A percentile compares a stretch with the other conserved stretches of the same genome.
phyloP scores from a whole-genome alignment of 1,284 basidiomycete species.

The Filobasidium uniguttulatum region DNA sequence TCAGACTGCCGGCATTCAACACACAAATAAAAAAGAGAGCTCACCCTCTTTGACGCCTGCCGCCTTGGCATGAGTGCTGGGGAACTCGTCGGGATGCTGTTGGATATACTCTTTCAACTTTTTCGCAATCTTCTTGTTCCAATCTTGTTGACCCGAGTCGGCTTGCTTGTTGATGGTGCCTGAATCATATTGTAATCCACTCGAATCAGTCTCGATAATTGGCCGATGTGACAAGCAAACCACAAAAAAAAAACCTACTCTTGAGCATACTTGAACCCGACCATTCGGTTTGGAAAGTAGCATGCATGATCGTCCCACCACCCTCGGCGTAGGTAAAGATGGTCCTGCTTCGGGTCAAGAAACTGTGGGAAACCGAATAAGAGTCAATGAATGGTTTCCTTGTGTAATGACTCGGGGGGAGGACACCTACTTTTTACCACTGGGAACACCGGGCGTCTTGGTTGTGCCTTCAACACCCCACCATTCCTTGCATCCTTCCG shows the following conservation, averaged over 20 bases:
- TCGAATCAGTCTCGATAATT: too few relatives aligned
- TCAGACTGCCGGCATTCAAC: neutral
- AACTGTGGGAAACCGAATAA: too few relatives aligned
- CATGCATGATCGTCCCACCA: slow-evolving; percentile 16
- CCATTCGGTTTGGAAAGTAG: slow-evolving; percentile 18
- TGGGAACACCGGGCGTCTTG: slow-evolving; percentile 18
- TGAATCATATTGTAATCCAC: neutral
- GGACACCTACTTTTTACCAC: slow-evolving; percentile 16
- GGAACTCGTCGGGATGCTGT: slow-evolving; percentile 15
- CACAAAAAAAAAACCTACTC: slow-evolving; percentile 11
- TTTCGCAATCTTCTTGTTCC: slow-evolving; percentile 13
- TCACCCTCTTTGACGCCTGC: neutral
- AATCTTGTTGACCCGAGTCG: slow-evolving; percentile 16
- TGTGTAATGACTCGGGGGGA: too few relatives aligned
- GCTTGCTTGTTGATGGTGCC: slow-evolving; percentile 18
- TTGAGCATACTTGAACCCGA: slow-evolving; percentile 16
- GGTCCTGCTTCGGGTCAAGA: slow-evolving; percentile 15
- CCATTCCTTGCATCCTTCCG: slow-evolving; percentile 12
- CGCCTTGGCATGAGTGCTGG: neutral
- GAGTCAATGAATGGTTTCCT: too few relatives aligned
- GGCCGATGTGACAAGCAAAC: too few relatives aligned
- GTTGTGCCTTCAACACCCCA: slow-evolving; percentile 15
- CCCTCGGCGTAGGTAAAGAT: slow-evolving; percentile 17
- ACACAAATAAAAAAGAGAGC: neutral
- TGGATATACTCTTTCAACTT: slow-evolving; percentile 12